phyloP scores from a whole-genome alignment of 2,329 filamentous ascomycete genomes.

The Diaporthe sp. region DNA sequence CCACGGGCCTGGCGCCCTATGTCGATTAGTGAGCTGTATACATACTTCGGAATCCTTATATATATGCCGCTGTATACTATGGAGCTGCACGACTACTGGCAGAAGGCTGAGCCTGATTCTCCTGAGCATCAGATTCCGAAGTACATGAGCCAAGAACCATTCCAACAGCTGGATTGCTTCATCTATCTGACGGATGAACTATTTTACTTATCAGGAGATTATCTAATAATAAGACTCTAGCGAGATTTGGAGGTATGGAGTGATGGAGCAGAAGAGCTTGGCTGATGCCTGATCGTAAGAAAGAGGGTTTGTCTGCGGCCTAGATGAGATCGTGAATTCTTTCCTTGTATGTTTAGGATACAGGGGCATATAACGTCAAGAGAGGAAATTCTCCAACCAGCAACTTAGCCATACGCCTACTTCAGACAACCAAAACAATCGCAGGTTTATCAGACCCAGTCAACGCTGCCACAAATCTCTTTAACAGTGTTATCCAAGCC shows the following conservation, averaged over 20 bases:
- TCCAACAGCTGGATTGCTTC: too few species aligned
- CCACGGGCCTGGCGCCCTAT: too few species aligned
- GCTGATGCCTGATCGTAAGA: not conserved
- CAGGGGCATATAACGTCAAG: not conserved
- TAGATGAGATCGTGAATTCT: not conserved
- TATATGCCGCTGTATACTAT: too few species aligned
- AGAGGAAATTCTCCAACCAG: not conserved
- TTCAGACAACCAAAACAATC: not conserved
- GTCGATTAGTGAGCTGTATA: too few species aligned
- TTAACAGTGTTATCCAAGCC: not conserved
- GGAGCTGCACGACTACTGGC: too few species aligned
- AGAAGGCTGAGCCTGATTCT: too few species aligned
- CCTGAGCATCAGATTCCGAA: too few species aligned
- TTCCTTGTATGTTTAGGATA: not conserved
- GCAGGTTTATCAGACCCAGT: not conserved
- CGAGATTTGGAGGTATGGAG: not conserved
- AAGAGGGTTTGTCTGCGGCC: not conserved
- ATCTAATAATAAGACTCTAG: not conserved
- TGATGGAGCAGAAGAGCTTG: not conserved
- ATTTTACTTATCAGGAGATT: not conserved
- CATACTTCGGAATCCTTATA: too few species aligned
- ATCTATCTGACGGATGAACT: too few species aligned
- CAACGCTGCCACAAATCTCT: not conserved
- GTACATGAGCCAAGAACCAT: too few species aligned
- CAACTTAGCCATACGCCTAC: not conserved